Evolutionary conservation across 768 basidiomycete species (phyloP).

Genomic region (Hirschioporus abietinus): DNA sequence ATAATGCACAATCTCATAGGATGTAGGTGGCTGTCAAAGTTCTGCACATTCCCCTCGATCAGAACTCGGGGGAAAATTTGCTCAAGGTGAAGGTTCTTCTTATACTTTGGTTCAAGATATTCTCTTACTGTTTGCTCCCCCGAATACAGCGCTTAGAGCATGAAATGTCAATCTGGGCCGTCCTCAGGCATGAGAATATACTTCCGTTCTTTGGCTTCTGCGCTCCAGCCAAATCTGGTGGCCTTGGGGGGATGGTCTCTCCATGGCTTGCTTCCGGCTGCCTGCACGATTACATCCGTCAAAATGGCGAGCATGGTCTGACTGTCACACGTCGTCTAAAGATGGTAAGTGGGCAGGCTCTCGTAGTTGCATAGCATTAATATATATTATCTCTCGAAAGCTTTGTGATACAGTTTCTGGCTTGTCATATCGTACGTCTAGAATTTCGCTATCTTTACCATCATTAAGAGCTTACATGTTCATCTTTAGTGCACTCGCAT

Average conservation of each 20-base stretch:
- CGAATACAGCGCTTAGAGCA: slow-evolving; percentile 45
- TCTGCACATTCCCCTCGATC: neutral
- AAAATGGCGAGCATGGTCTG: neutral
- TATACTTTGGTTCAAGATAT: neutral
- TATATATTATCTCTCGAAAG: neutral
- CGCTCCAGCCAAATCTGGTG: neutral
- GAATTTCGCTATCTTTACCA: neutral
- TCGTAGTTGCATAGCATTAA: neutral
- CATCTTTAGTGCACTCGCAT: neutral
- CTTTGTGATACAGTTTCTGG: neutral
- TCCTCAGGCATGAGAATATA: slow-evolving; percentile 45
- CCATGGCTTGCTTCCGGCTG: neutral
- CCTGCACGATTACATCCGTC: neutral
- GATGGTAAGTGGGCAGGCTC: neutral
- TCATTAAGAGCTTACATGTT: neutral
- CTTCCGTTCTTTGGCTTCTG: slow-evolving; percentile 49
- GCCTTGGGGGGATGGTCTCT: neutral
- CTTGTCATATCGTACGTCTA: neutral
- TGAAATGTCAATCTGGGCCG: slow-evolving; percentile 51
- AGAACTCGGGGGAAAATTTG: neutral
- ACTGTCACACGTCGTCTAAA: neutral
- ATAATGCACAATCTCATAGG: neutral
- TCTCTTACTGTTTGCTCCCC: neutral
- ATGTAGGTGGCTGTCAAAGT: neutral
- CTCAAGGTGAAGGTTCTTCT: neutral